Evolutionary conservation across 768 basidiomycete species (phyloP), one percentile per base, ranked within the genome.

Genomic region (Sarcomyxa edulis): DNA sequence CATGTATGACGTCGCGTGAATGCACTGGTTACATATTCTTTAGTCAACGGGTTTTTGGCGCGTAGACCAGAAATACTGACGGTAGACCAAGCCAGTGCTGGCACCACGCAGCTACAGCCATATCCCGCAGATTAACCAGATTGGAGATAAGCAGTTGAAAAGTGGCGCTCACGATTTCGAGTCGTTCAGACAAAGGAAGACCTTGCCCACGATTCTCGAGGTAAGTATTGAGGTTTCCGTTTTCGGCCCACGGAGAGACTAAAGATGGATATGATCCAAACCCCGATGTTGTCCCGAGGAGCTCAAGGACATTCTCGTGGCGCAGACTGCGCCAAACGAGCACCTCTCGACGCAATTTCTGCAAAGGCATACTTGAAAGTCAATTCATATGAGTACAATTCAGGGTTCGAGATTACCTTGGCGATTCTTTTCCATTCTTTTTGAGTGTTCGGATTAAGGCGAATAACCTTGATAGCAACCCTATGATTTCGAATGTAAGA

Each of bases 401-500:
- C 20, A 7, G 38, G 11, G 20, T 28, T 15, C 6, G 20, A 7
- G 11, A 23, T 6, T 4, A 15, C n/a, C 18, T 22, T 11, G 16
- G 4, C 31, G 29, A 20, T 39, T 39, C 7, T 31, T 9, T 14
- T 39, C 29, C 21, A 31, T 30, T 16, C 12, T 19, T 21, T 31
- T 12, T 3, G 6, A 23, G 22, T 24, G 6, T 39, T 22, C 11
- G 27, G 11, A 8, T 39, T 19, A 23, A 39, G 25, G 10, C 38
- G 28, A 9, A 27, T 24, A 5, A 39, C 38, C 20, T 39, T 39
- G 28, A 39, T 32, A 9, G 38, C 38, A 20, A 39, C 38, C 38
- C 32, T 3, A 12, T 14, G 30, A 1, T n/a, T 14, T 14, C 1
- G 21, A 32, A 3, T 2, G 11, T 14, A 9, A 8, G 26, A 20